Evolutionary conservation across 2,329 filamentous ascomycete genomes (phyloP).

Genomic region (Pseudopyrenochaeta lycopersici): DNA sequence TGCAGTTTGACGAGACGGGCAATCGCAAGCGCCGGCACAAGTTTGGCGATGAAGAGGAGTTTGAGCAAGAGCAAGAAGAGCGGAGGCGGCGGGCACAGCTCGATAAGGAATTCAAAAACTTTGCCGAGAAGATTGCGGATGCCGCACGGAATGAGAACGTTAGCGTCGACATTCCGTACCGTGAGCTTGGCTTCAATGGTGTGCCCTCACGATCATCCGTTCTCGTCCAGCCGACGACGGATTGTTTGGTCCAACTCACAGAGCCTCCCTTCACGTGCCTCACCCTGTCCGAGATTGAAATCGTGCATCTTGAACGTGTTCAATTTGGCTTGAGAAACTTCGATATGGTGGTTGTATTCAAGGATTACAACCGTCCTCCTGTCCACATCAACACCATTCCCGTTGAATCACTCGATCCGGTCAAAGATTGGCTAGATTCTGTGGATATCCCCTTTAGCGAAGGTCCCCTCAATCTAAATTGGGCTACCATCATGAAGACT

Average conservation of each 20-base stretch:
- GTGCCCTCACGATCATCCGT: constrained; percentile 96
- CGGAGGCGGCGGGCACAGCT: constrained; percentile 88
- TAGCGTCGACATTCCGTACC: constrained; percentile 95
- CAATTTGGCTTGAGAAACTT: constrained; percentile 98
- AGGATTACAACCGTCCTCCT: constrained; percentile 90
- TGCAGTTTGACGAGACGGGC: constrained; percentile 98
- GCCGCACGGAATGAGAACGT: constrained; percentile 90
- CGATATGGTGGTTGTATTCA: constrained; percentile 97
- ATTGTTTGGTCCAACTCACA: constrained; percentile 95
- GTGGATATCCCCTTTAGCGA: constrained; percentile 95
- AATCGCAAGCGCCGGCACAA: constrained; percentile 98
- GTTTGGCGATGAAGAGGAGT: constrained; percentile 98
- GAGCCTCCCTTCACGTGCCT: constrained; percentile 97
- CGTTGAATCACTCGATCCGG: constrained; percentile 90
- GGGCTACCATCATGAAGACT: constrained; percentile 99
- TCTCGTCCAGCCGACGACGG: constrained; percentile 93
- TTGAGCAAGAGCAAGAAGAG: constrained; percentile 98
- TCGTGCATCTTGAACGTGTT: constrained; percentile 95
- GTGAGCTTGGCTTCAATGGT: constrained; percentile 95
- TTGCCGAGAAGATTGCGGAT: constrained; percentile 97
- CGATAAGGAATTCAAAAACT: constrained; percentile 94
- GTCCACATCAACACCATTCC: constrained; percentile 98
- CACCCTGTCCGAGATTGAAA: constrained; percentile 93
- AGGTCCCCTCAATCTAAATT: constrained; percentile 96
- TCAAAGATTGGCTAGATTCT: constrained; percentile 97